phyloP scores from a whole-genome alignment of 2,329 filamentous ascomycete species.

The Colletotrichum cuscutae region DNA sequence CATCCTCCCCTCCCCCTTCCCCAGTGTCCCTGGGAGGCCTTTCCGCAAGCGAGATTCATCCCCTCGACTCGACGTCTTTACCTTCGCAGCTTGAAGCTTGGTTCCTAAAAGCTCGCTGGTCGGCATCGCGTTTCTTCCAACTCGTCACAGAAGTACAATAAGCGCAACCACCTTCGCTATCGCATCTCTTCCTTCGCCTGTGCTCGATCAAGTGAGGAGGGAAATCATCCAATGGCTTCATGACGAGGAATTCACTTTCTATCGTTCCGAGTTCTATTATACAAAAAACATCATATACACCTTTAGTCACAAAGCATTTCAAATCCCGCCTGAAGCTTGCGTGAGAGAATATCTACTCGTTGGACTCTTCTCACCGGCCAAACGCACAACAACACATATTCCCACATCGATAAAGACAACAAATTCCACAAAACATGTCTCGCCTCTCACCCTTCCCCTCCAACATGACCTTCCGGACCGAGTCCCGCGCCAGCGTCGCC shows the following conservation, averaged over 20 bases:
- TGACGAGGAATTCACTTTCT: constrained; percentile 19
- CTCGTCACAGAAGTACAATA: neutral
- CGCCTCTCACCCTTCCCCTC: constrained; percentile 30
- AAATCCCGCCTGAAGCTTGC: neutral
- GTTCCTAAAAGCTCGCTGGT: constrained; percentile 32
- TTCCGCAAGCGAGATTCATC: constrained; percentile 5
- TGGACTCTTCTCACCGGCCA: neutral
- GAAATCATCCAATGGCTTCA: constrained; percentile 30
- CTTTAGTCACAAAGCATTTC: neutral
- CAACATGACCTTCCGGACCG: constrained; percentile 39
- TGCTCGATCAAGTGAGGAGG: constrained; percentile 12
- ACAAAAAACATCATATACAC: neutral
- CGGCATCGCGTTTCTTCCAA: neutral
- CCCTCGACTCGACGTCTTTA: constrained; percentile 1
- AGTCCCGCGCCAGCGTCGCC: constrained; percentile 54
- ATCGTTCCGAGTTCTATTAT: constrained; percentile 17
- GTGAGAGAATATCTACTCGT: neutral
- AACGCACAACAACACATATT: neutral
- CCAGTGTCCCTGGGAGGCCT: constrained; percentile 18
- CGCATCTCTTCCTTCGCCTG: neutral
- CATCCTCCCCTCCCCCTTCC: neutral
- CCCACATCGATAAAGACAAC: neutral
- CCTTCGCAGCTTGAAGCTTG: constrained; percentile 30
- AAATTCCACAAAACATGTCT: constrained; percentile 27
- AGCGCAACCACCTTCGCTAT: neutral